These are phyloP conservation scores for Scolecobasidium constrictum DNA, from an alignment of 2,329 filamentous ascomycete genomes.

Conservation along the genomic window DNA sequence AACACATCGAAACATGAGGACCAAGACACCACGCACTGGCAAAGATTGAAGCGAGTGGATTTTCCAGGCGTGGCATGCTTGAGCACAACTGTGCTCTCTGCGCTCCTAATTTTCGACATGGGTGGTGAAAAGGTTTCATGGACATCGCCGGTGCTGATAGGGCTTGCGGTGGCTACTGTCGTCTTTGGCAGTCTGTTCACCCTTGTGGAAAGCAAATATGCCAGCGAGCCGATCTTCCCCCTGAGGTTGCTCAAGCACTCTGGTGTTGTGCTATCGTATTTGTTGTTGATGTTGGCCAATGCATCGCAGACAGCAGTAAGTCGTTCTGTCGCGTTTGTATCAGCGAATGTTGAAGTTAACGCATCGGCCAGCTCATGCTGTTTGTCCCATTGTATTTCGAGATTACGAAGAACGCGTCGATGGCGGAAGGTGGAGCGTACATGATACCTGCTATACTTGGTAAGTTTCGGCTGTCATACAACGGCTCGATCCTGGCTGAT, in stretches of 20 bases:
- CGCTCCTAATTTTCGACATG: constrained; percentile 38
- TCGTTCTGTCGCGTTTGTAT: constrained; percentile 5
- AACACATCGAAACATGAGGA: constrained; percentile 11
- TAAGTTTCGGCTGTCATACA: too few species aligned
- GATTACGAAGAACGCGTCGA: constrained; percentile 46
- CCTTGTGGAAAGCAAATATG: constrained; percentile 29
- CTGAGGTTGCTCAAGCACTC: constrained; percentile 40
- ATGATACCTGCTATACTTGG: constrained; percentile 53
- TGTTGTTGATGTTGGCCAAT: constrained; percentile 42
- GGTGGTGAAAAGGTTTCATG: constrained; percentile 33
- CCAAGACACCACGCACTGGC: constrained; percentile 9
- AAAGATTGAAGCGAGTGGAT: constrained; percentile 43
- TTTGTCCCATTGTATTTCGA: constrained; percentile 55
- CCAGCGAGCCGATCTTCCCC: constrained; percentile 48
- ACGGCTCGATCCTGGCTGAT: too few species aligned
- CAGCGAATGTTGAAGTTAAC: background rate
- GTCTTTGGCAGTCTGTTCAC: constrained; percentile 18
- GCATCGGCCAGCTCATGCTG: constrained; percentile 4
- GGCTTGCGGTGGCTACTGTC: constrained; percentile 21
- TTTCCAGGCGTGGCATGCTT: constrained; percentile 44
- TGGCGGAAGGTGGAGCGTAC: constrained; percentile 47
- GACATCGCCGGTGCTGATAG: constrained; percentile 22
- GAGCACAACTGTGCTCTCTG: constrained; percentile 29
- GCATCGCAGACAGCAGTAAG: constrained; percentile 47
- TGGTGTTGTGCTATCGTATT: constrained; percentile 42